Evolutionary conservation across 1,139 yeast species (phyloP).

Genomic region (Hyphopichia pseudoburtonii): DNA sequence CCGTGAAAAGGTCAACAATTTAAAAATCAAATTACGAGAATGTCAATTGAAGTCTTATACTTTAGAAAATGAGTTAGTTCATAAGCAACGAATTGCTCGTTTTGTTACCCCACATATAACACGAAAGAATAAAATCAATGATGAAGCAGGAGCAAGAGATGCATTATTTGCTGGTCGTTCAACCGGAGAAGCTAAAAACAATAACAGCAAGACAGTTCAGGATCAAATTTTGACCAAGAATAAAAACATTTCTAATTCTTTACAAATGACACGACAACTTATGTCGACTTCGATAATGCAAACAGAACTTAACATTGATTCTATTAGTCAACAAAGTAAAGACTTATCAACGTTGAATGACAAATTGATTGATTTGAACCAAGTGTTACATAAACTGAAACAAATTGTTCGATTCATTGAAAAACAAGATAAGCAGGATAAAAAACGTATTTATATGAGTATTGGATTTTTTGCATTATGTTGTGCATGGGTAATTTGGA

Average conservation of each 20-base stretch:
- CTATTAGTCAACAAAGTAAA: conserved; percentile 58
- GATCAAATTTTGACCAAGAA: conserved; percentile 46
- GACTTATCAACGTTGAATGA: conserved; percentile 51
- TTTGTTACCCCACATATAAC: conserved; percentile 10
- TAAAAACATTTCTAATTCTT: conserved; percentile 52
- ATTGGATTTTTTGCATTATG: conserved; percentile 57
- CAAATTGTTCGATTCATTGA: conserved; percentile 63
- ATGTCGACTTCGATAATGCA: conserved; percentile 57
- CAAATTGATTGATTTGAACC: conserved; percentile 53
- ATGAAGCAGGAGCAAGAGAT: conserved; percentile 8
- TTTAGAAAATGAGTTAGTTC: conserved; percentile 25
- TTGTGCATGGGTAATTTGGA: conserved; percentile 64
- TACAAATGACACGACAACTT: conserved; percentile 54
- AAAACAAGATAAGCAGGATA: conserved; percentile 64
- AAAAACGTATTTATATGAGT: conserved; percentile 57
- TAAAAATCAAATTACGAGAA: conserved; percentile 24
- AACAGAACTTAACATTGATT: conserved; percentile 61
- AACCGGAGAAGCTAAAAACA: conserved; percentile 5
- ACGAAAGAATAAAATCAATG: conserved; percentile 3
- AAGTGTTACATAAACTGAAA: conserved; percentile 53
- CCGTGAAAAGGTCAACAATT: conserved; percentile 18
- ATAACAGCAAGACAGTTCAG: conserved; percentile 16
- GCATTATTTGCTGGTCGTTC: conserved; percentile 23
- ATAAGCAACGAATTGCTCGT: conserved; percentile 26
- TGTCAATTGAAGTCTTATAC: conserved; percentile 26